A percentile compares a stretch with the other conserved stretches of the same genome.
These are phyloP conservation scores for Ascosphaera aggregata DNA, from an alignment of 2,329 filamentous ascomycete species.

Conservation along the genomic window DNA sequence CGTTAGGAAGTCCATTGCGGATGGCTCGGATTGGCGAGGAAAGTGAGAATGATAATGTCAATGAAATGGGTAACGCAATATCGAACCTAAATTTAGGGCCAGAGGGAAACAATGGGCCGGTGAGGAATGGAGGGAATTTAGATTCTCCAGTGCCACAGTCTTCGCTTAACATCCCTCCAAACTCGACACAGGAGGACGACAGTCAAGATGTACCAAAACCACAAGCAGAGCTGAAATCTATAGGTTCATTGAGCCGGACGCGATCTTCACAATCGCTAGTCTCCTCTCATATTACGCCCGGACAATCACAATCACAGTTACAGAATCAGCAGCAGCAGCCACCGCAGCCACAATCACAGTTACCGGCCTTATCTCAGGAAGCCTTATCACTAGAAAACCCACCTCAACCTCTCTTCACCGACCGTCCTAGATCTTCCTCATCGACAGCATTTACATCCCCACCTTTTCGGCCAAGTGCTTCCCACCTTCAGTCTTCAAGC, in stretches of 20 bases:
- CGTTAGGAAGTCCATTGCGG: not conserved
- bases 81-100: not conserved
- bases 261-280: not conserved
- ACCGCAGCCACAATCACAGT: not conserved
- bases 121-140: not conserved
- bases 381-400: no score
- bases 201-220: not conserved
- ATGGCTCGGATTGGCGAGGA: not conserved
- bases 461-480: not conserved
- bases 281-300: not conserved
- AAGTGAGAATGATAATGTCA: not conserved
- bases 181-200: not conserved
- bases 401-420: not conserved
- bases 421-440: not conserved
- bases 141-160: not conserved
- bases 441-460: not conserved
- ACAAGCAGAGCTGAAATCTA: not conserved
- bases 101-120: not conserved
- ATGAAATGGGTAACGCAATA: not conserved
- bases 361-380: not conserved
- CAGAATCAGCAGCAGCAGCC: not conserved
- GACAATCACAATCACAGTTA: not conserved
- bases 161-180: not conserved
- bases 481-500: constrained; percentile 13
- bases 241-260: not conserved